Evolutionary conservation across 2,329 filamentous ascomycete species (phyloP).

Genomic region (Cladosporium cucumerinum): DNA sequence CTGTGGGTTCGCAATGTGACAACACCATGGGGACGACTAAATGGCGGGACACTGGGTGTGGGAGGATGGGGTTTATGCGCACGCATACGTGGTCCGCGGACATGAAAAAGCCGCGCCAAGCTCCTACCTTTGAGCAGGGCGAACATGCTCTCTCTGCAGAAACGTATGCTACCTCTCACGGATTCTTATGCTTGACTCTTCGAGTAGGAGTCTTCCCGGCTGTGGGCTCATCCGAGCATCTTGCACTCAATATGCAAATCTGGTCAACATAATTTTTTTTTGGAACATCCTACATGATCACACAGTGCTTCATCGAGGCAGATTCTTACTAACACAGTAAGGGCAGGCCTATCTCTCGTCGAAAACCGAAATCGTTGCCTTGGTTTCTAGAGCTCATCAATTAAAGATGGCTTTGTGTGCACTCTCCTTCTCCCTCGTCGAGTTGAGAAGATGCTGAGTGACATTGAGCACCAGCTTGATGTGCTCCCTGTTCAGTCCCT

Average conservation of each 20-base stretch:
- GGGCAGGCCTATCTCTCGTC: neutral
- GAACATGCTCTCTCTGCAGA: conserved; percentile 6
- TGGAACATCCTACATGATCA: neutral
- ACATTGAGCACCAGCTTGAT: conserved; percentile 36
- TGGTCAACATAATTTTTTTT: neutral
- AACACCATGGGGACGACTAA: conserved; percentile 5
- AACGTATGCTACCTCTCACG: neutral
- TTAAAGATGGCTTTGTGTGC: conserved; percentile 18
- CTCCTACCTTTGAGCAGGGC: neutral
- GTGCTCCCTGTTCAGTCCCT: conserved; percentile 29
- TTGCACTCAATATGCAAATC: neutral
- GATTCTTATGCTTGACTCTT: neutral
- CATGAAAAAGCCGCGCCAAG: neutral
- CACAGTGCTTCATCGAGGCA: neutral
- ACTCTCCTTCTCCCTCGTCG: conserved; percentile 26
- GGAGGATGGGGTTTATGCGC: conserved; percentile 1
- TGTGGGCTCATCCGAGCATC: neutral
- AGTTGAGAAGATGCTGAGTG: conserved; percentile 33
- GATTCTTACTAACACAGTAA: neutral
- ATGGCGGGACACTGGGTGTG: conserved; percentile 1
- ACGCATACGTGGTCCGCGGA: neutral
- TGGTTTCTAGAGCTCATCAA: neutral
- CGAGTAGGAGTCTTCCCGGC: neutral
- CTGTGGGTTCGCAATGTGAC: conserved; percentile 12
- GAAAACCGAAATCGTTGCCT: neutral